Evolutionary conservation across 2,329 filamentous ascomycete species (phyloP).

Genomic region (Parascedosporium putredinis): DNA sequence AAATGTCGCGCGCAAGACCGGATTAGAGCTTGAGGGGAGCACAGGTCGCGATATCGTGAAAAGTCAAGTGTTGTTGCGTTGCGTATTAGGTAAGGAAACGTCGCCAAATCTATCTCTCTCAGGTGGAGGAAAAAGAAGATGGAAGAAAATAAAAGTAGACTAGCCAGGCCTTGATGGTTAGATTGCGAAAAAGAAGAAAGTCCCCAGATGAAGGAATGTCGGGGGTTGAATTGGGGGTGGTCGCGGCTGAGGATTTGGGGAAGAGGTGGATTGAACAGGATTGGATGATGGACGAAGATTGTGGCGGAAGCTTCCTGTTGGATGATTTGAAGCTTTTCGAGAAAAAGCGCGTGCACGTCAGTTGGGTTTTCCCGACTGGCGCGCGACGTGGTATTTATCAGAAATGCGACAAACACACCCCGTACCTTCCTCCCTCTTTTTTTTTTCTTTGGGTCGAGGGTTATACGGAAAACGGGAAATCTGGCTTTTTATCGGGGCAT

Average conservation of each 20-base stretch:
- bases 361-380: constrained; percentile 11
- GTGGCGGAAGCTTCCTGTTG: not conserved
- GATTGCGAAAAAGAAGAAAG: not conserved
- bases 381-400: constrained; percentile 15
- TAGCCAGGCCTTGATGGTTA: not conserved
- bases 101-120: too few relatives aligned
- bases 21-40: too few relatives aligned
- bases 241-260: not conserved
- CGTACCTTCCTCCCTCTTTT: too few relatives aligned
- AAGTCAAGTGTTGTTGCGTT: too few relatives aligned
- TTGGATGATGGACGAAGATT: not conserved
- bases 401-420: constrained; percentile 5
- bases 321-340: constrained; percentile 2
- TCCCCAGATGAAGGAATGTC: not conserved
- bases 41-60: too few relatives aligned
- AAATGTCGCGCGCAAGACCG: too few relatives aligned
- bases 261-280: not conserved
- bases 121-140: too few relatives aligned
- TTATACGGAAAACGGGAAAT: constrained; percentile 5
- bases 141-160: not conserved
- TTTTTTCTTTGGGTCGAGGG: not conserved
- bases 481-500: not conserved
- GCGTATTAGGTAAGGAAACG: too few relatives aligned
- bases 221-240: not conserved
- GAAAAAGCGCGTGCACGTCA: constrained; percentile 14